A percentile compares a stretch with the other conserved stretches of the same genome.
These are phyloP conservation scores for Chytriomyces sp. DNA, from an alignment of 192 early-diverging fungal species.

Conservation along the genomic window DNA sequence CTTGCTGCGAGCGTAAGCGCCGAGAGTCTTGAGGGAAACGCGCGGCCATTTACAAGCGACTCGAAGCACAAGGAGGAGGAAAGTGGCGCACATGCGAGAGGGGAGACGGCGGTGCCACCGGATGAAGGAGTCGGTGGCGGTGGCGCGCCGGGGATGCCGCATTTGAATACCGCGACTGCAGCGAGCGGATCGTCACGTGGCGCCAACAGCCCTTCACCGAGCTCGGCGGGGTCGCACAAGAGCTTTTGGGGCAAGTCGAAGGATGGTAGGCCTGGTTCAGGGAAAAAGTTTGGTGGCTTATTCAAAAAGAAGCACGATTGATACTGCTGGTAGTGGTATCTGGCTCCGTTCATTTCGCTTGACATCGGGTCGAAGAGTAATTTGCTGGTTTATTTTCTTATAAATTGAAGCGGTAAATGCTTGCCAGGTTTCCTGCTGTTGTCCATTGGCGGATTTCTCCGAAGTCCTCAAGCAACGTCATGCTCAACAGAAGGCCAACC, in stretches of 20 bases:
- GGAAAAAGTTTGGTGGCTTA: slow-evolving; percentile 18
- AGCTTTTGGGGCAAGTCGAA: slow-evolving; percentile 2
- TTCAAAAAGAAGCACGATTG: slow-evolving; percentile 15
- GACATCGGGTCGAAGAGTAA: no score
- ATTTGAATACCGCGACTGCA: background rate
- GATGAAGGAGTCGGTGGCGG: no score
- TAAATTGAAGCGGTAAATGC: no score
- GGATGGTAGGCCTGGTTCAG: slow-evolving; percentile 1
- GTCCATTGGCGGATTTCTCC: slow-evolving; percentile 1
- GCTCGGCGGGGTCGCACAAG: background rate
- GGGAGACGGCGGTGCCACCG: slow-evolving; percentile 22
- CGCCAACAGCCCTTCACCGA: background rate
- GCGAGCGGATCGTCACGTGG: background rate
- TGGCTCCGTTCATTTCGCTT: background rate
- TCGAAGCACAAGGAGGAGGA: background rate
- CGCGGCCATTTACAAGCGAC: background rate
- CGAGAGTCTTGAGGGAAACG: slow-evolving; percentile 40
- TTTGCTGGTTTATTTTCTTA: no score
- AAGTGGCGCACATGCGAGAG: background rate
- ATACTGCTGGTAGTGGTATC: background rate
- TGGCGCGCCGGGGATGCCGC: background rate
- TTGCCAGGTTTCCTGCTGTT: background rate
- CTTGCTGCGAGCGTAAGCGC: slow-evolving; percentile 55
- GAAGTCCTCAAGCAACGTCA: slow-evolving; percentile 58
- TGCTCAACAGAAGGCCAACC: slow-evolving; percentile 55